A percentile compares a stretch with the other conserved stretches of the same genome.
Conservation (phyloP, 192 early-diverging fungal genomes). For the Cladochytrium replicatum region DNA sequence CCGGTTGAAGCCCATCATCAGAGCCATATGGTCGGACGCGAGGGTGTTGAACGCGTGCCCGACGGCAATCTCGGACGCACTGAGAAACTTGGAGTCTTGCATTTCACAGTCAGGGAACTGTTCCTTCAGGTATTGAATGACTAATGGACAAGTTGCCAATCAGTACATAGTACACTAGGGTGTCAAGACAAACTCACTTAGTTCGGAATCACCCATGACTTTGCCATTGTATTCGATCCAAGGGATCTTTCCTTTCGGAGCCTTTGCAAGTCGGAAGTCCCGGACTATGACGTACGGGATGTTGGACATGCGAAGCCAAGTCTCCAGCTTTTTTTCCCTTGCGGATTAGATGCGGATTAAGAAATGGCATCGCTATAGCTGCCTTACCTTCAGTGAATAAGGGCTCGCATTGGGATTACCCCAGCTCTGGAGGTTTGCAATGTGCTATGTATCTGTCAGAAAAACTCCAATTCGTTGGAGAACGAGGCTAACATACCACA, state of each 20-base stretch:
- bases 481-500: too few relatives aligned
- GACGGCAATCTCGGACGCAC: neutral
- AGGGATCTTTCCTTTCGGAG: constrained; percentile 27
- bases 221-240: constrained; percentile 21
- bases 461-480: too few relatives aligned
- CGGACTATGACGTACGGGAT: constrained; percentile 19
- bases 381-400: constrained; percentile 19
- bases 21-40: constrained; percentile 19
- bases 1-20: constrained; percentile 22
- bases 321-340: too few relatives aligned
- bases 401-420: constrained; percentile 25
- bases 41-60: constrained; percentile 9
- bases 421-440: constrained; percentile 20
- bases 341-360: neutral
- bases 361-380: neutral
- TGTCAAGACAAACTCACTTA: constrained; percentile 10
- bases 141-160: neutral
- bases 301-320: constrained; percentile 7
- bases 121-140: constrained; percentile 17
- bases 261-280: constrained; percentile 17
- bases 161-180: too few relatives aligned
- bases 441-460: too few relatives aligned
- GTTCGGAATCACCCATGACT: constrained; percentile 23
- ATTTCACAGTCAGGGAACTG: constrained; percentile 2
- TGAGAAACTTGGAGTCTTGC: too few relatives aligned